phyloP scores from a whole-genome alignment of 352 stramenopile genomes.

The Phytophthora chlamydospora region DNA sequence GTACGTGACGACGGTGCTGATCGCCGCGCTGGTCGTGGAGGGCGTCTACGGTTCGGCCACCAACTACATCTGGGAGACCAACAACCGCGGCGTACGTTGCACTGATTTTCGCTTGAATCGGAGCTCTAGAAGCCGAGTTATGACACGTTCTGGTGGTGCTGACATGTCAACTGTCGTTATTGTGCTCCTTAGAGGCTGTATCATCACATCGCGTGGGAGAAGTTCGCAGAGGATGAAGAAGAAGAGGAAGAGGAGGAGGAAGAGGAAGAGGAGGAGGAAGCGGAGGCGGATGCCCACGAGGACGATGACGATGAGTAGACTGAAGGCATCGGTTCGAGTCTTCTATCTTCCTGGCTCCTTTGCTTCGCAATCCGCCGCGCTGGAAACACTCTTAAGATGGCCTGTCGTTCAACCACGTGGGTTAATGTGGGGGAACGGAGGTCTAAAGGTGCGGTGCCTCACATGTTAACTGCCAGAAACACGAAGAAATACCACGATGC shows the following conservation, averaged over 20 bases:
- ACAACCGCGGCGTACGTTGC: conserved; percentile 80
- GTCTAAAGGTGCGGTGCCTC: conserved; percentile 4
- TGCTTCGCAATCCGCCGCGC: conserved; percentile 21
- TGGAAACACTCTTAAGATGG: not conserved
- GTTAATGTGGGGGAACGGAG: conserved; percentile 6
- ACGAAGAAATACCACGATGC: conserved; percentile 31
- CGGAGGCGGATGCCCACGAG: conserved; percentile 39
- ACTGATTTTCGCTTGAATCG: not conserved
- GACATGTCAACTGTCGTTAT: conserved; percentile 9
- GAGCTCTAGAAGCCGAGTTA: conserved; percentile 1
- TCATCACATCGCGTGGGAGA: conserved; percentile 88
- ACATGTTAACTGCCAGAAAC: conserved; percentile 37
- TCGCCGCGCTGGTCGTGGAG: conserved; percentile 73
- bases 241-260: conserved; percentile 77
- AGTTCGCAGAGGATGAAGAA: conserved; percentile 88
- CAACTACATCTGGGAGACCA: conserved; percentile 80
- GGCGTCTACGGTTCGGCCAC: conserved; percentile 76
- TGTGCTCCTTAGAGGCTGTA: conserved; percentile 67
- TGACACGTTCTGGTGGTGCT: conserved; percentile 47
- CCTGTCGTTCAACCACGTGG: conserved; percentile 10
- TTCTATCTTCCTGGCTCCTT: conserved; percentile 8
- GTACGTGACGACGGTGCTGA: conserved; percentile 82
- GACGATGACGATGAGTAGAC: conserved; percentile 42
- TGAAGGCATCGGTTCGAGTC: not conserved
- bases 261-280: conserved; percentile 45